Conservation (phyloP, 495 filamentous ascomycete genomes). For the Daldinia bambusicola region DNA sequence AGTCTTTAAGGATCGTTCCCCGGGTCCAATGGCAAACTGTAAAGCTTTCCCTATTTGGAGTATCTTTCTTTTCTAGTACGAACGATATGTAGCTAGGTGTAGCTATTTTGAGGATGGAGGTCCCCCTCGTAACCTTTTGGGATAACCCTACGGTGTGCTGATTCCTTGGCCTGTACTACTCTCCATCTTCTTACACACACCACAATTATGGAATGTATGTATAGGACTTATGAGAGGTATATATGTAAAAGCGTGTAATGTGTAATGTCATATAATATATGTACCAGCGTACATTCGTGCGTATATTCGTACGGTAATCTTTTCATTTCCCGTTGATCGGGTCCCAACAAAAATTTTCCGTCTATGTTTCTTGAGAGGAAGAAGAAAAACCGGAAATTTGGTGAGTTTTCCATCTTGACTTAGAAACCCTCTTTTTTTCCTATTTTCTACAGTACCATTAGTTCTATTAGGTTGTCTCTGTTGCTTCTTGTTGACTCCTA, state of each 20-base stretch:
- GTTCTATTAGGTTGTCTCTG: neutral
- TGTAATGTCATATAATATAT: neutral
- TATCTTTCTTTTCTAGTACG: conserved; percentile 1
- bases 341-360: conserved; percentile 40
- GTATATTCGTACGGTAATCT: conserved; percentile 5
- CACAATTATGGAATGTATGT: neutral
- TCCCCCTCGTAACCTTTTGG: conserved; percentile 6
- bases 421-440: conserved; percentile 19
- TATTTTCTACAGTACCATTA: neutral
- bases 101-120: neutral
- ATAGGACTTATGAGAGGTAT: neutral
- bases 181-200: conserved; percentile 4
- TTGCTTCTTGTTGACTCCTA: neutral
- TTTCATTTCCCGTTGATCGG: conserved; percentile 23
- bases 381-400: conserved; percentile 21
- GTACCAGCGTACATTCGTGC: neutral
- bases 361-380: conserved; percentile 1
- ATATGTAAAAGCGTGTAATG: neutral
- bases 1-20: conserved; percentile 16
- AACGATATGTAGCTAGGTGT: neutral
- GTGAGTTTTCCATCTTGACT: conserved; percentile 14
- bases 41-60: conserved; percentile 33
- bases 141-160: neutral
- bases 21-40: conserved; percentile 32
- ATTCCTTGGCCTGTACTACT: neutral